These are phyloP conservation scores for Anisodus acutangulus DNA, from an alignment of 257 asterid genomes.

Conservation along the genomic window DNA sequence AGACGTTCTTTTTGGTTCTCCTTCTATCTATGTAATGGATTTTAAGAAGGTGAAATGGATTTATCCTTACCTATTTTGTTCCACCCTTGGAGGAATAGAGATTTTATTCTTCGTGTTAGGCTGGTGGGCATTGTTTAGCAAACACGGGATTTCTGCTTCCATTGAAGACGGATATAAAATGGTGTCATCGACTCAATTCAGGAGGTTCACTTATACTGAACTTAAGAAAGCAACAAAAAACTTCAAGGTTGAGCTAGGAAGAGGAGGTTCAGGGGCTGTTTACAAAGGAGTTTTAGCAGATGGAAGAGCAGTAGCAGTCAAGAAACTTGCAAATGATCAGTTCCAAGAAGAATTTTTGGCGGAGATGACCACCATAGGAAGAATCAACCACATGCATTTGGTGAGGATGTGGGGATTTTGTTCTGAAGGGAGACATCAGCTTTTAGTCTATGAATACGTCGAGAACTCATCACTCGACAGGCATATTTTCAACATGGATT, in stretches of 20 bases:
- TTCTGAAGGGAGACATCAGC: slow-evolving; percentile 40
- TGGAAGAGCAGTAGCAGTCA: slow-evolving; percentile 41
- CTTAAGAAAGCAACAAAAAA: slow-evolving; percentile 43
- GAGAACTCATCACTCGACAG: slow-evolving; percentile 45
- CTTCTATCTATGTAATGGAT: slow-evolving; percentile 29
- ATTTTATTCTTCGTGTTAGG: slow-evolving; percentile 35
- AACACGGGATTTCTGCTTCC: slow-evolving; percentile 34
- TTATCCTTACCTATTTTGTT: slow-evolving; percentile 38
- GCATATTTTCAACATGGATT: slow-evolving; percentile 32
- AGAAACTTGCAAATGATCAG: slow-evolving; percentile 38
- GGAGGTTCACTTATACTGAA: slow-evolving; percentile 40
- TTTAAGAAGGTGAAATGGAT: slow-evolving; percentile 38
- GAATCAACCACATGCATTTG: slow-evolving; percentile 47
- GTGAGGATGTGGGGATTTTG: slow-evolving; percentile 57
- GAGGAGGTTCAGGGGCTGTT: slow-evolving; percentile 45
- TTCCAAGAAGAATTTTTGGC: slow-evolving; percentile 48
- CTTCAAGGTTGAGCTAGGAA: slow-evolving; percentile 47
- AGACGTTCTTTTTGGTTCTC: slow-evolving; percentile 27
- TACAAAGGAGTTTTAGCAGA: slow-evolving; percentile 44
- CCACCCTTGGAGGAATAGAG: slow-evolving; percentile 40
- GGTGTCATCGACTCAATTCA: slow-evolving; percentile 40
- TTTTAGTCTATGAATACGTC: slow-evolving; percentile 44
- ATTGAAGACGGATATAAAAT: slow-evolving; percentile 41
- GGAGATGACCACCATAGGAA: slow-evolving; percentile 44
- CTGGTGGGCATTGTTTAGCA: slow-evolving; percentile 43